Percentiles rank a stretch among this genome's conserved stretches.
Conservation (phyloP, 805 yeast genomes). For the Debaryomyces hansenii region DNA sequence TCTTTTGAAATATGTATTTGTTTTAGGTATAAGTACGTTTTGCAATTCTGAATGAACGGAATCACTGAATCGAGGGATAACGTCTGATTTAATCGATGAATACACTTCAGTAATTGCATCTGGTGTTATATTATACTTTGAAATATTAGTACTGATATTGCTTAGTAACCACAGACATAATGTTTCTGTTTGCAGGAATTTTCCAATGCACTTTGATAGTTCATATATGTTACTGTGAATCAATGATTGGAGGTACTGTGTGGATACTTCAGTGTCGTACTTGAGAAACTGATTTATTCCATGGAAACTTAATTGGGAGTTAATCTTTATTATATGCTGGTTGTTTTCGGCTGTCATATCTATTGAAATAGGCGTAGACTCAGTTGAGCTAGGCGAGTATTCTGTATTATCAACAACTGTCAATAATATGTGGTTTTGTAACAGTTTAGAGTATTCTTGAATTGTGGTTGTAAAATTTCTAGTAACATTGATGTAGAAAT, state of each 20-base stretch:
- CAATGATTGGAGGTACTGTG: slow-evolving; percentile 26
- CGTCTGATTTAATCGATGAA: slow-evolving; percentile 19
- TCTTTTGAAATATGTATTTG: slow-evolving; percentile 26
- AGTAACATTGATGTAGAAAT: slow-evolving; percentile 23
- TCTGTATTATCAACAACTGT: slow-evolving; percentile 39
- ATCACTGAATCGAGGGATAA: slow-evolving; percentile 27
- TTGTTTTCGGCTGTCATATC: slow-evolving; percentile 8
- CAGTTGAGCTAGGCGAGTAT: slow-evolving; percentile 36
- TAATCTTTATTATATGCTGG: slow-evolving; percentile 32
- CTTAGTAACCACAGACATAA: slow-evolving; percentile 22
- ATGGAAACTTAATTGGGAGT: slow-evolving; percentile 21
- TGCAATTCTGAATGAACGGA: slow-evolving; percentile 39
- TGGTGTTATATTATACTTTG: slow-evolving; percentile 11
- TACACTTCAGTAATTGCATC: slow-evolving; percentile 16
- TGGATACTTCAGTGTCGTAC: slow-evolving; percentile 32
- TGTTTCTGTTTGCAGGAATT: slow-evolving; percentile 24
- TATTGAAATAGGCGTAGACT: slow-evolving; percentile 25
- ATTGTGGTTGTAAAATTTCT: slow-evolving; percentile 14
- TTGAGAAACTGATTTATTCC: slow-evolving; percentile 32
- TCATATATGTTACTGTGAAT: slow-evolving; percentile 38
- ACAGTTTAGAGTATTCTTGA: slow-evolving; percentile 11
- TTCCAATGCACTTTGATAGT: slow-evolving; percentile 28
- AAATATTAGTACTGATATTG: slow-evolving; percentile 14
- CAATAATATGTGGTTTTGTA: slow-evolving; percentile 26
- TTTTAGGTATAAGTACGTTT: slow-evolving; percentile 29